Conservation (phyloP, 2,329 filamentous ascomycete genomes). For the Fusarium neocosmosporiellum region DNA sequence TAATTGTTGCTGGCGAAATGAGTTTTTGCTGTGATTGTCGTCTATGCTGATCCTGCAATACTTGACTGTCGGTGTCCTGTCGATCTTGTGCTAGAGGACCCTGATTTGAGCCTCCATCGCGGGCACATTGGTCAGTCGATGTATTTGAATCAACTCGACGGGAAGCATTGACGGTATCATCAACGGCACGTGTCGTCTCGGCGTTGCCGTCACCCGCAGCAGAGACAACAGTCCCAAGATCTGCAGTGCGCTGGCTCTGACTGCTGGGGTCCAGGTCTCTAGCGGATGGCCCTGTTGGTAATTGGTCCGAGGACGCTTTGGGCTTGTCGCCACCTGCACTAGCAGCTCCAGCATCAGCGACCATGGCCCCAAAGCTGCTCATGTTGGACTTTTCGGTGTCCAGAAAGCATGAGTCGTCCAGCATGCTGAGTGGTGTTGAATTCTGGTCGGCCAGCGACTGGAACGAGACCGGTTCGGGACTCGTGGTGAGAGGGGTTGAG, state of each 20-base stretch:
- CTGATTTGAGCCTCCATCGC: slow-evolving; percentile 5
- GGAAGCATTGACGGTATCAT: slow-evolving; percentile 13
- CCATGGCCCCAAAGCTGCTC: slow-evolving; percentile 12
- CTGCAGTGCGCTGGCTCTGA: slow-evolving; percentile 25
- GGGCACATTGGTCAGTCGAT: neutral
- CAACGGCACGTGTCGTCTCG: slow-evolving; percentile 34
- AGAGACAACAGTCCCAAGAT: slow-evolving; percentile 27
- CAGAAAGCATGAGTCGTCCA: slow-evolving; percentile 42
- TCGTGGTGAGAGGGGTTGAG: slow-evolving; percentile 41
- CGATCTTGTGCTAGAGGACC: neutral
- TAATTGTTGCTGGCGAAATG: slow-evolving; percentile 33
- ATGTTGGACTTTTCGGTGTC: slow-evolving; percentile 18
- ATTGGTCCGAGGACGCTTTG: slow-evolving; percentile 30
- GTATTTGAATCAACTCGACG: slow-evolving; percentile 12
- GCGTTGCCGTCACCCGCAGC: slow-evolving; percentile 22
- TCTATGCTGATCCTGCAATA: neutral
- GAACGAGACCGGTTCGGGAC: slow-evolving; percentile 43
- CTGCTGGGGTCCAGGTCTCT: slow-evolving; percentile 17
- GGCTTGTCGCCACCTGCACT: slow-evolving; percentile 36
- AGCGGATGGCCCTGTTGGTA: slow-evolving; percentile 27
- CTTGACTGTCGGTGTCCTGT: neutral
- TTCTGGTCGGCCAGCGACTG: slow-evolving; percentile 45
- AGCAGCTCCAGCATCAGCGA: slow-evolving; percentile 12
- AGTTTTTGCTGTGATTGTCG: slow-evolving; percentile 24
- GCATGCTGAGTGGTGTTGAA: slow-evolving; percentile 44